Conservation (phyloP, 208 protist species). For the Leishmania tarentolae region DNA sequence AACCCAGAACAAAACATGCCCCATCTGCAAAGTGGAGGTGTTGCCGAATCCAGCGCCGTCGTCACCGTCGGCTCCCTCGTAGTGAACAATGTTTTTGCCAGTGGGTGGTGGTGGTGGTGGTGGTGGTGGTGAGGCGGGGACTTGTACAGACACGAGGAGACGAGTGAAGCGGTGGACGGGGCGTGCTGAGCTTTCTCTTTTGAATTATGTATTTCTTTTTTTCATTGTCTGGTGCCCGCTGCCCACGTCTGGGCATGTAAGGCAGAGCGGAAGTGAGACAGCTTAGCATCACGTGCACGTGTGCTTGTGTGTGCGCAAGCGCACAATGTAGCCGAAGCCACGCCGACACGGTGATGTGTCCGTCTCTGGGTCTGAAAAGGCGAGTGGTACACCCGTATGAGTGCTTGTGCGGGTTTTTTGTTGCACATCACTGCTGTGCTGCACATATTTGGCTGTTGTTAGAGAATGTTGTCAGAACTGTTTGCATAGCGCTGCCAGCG, state of each 20-base stretch:
- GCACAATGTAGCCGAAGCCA: not conserved
- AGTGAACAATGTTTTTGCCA: not conserved
- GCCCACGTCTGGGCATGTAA: not conserved
- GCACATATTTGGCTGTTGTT: not conserved
- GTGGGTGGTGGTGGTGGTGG: not conserved
- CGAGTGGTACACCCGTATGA: not conserved
- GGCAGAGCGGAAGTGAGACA: not conserved
- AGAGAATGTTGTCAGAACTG: not conserved
- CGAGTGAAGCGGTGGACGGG: not conserved
- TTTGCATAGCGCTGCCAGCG: not conserved
- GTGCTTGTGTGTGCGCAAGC: not conserved
- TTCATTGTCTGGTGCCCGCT: not conserved
- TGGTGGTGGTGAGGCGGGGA: not conserved
- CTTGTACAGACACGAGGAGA: not conserved
- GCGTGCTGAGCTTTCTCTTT: not conserved
- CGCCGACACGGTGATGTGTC: not conserved
- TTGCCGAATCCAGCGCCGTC: slow-evolving; percentile 20
- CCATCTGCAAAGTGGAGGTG: slow-evolving; percentile 72
- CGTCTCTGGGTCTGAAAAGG: not conserved
- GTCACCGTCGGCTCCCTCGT: not conserved
- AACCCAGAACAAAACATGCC: slow-evolving; percentile 64
- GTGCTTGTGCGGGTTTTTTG: not conserved
- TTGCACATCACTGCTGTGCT: not conserved
- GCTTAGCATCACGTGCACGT: not conserved
- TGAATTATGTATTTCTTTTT: not conserved